Evolutionary conservation across 163 green algal genomes (phyloP).

Genomic region (Prototheca cutis): DNA sequence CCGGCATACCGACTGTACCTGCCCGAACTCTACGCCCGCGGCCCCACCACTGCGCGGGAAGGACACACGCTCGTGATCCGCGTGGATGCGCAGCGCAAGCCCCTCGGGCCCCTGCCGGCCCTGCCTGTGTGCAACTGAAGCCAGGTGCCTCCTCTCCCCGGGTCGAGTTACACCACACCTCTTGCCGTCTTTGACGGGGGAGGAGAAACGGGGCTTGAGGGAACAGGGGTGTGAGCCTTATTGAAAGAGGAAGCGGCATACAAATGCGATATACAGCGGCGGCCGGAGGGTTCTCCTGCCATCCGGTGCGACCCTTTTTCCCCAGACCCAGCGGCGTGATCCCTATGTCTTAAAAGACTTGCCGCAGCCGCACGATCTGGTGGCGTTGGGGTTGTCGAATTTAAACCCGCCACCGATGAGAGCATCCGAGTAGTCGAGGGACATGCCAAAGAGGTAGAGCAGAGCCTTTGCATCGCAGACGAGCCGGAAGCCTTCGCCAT

Average conservation of each 20-base stretch:
- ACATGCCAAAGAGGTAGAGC: constrained; percentile 90
- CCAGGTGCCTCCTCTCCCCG: too few species aligned
- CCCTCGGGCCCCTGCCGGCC: too few species aligned
- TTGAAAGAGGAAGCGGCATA: too few species aligned
- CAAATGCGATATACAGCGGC: too few species aligned
- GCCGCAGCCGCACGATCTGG: constrained; percentile 67
- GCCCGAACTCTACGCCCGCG: constrained; percentile 53
- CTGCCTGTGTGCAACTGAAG: too few species aligned
- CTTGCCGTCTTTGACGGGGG: too few species aligned
- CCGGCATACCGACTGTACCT: constrained; percentile 88
- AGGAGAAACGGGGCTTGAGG: too few species aligned
- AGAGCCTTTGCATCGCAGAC: constrained; percentile 81
- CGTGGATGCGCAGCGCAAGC: too few species aligned
- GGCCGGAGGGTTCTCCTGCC: too few species aligned
- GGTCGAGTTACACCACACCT: too few species aligned
- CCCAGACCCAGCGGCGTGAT: not conserved
- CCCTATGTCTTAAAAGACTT: constrained; percentile 59
- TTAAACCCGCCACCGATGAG: constrained; percentile 60
- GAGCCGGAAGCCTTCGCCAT: constrained; percentile 52
- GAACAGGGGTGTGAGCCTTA: too few species aligned
- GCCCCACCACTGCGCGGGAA: constrained; percentile 53
- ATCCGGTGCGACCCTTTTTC: too few species aligned
- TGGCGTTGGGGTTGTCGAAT: constrained; percentile 72
- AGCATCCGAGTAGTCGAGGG: constrained; percentile 64
- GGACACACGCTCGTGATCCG: constrained; percentile 60